These are phyloP conservation scores for Aquanectria penicillioides DNA, from an alignment of 2,329 filamentous ascomycete species.

Conservation along the genomic window DNA sequence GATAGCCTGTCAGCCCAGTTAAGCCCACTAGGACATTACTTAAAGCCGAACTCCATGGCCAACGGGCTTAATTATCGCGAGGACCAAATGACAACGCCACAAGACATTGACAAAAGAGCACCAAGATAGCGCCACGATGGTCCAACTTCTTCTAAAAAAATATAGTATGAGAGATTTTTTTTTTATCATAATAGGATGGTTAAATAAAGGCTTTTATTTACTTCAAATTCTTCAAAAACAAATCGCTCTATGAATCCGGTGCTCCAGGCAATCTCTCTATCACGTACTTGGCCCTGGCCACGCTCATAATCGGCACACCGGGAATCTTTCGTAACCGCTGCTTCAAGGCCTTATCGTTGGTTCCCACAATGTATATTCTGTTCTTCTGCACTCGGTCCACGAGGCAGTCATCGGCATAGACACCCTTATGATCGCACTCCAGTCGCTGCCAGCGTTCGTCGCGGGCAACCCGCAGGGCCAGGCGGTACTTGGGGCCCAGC, in stretches of 20 bases:
- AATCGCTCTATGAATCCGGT: conserved; percentile 62
- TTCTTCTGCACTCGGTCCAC: conserved; percentile 79
- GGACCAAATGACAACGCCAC: neutral
- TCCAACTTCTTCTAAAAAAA: neutral
- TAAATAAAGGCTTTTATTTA: conserved; percentile 20
- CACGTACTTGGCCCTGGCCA: conserved; percentile 89
- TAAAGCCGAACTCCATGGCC: conserved; percentile 1
- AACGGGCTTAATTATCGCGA: neutral
- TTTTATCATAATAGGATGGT: too few relatives aligned
- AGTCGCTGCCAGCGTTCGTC: conserved; percentile 90
- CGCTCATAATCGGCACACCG: conserved; percentile 79
- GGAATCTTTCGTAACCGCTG: conserved; percentile 79
- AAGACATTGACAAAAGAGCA: neutral
- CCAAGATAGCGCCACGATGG: neutral
- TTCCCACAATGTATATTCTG: conserved; percentile 82
- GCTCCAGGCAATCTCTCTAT: conserved; percentile 92
- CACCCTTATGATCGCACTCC: conserved; percentile 90
- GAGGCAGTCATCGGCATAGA: conserved; percentile 83
- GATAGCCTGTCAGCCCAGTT: neutral
- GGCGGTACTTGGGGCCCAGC: conserved; percentile 86
- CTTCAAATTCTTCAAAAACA: conserved; percentile 3
- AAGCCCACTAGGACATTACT: neutral
- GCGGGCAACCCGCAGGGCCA: conserved; percentile 85
- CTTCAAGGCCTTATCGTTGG: conserved; percentile 83
- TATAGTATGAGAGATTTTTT: neutral